Base-by-base conservation (phyloP, 2,329 filamentous ascomycete genomes). In the Claviceps maximensis region DNA sequence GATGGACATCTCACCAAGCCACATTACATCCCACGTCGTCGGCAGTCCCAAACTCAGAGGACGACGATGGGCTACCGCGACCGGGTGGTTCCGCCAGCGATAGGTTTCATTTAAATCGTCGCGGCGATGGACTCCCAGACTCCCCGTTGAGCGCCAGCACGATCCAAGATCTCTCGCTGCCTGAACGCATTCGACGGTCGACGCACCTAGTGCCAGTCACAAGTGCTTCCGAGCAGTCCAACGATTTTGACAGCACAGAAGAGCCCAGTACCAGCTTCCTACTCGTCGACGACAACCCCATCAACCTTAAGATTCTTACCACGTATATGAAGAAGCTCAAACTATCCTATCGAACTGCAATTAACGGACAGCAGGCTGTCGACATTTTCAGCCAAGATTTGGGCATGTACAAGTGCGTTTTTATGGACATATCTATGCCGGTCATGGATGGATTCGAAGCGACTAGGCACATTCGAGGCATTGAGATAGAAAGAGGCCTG, bases 381-480 rank as follows among this genome's bases (percentile, higher is more conserved):
- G 58, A 65, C 9, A 54, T 54, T 5, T 66, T 62, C 19, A 50
- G 38, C 4, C 33, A 56, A 6, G 29, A 50, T 7, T 57, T 57
- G 0, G 56, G 50, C 0, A 38, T 55, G 2, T 66, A 59, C 21
- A 52, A 52, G 21, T 61, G 60, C 50, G 57, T 69, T 1, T 57
- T 69, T 1, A 69, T 67, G 54, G 76, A 79, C 57, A 72, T 78
- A 4, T 76, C 70, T 54, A 79, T 80, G 76, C 76, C 76, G 0
- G 62, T 77, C 3, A 72, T 79, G 57, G 71, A 79, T 55, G 74
- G 74, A 0, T 67, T 76, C 6, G 71, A 71, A 13, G 69, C 71
- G 0, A 77, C 74, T 2, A 65, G 69, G 4, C 64, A 64, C 21
- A 77, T 78, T 17, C 69, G 76, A 10, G 41, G 33, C 21, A 51